phyloP scores from a whole-genome alignment of 2,329 filamentous ascomycete genomes.

The Fusarium pilosicola region DNA sequence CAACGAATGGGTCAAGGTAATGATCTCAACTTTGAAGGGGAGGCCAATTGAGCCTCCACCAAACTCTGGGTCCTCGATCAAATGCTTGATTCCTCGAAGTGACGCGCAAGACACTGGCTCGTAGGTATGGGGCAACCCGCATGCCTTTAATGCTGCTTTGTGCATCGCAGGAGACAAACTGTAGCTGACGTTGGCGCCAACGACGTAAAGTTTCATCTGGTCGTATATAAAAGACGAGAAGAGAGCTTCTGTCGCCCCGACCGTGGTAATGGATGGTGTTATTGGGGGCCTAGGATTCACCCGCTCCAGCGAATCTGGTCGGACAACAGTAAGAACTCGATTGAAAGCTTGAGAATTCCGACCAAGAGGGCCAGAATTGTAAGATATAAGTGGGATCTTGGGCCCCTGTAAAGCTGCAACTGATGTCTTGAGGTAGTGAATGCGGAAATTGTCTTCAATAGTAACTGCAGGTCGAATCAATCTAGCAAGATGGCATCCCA shows the following conservation, averaged over 20 bases:
- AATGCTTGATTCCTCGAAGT: conserved; percentile 69
- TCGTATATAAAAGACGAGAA: conserved; percentile 75
- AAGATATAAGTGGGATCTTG: conserved; percentile 67
- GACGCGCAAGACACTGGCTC: conserved; percentile 70
- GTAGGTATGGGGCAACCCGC: conserved; percentile 76
- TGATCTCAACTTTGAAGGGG: conserved; percentile 80
- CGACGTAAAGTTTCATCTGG: conserved; percentile 76
- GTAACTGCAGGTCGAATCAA: conserved; percentile 66
- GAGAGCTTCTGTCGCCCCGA: conserved; percentile 71
- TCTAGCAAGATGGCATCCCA: conserved; percentile 71
- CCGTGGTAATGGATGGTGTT: conserved; percentile 62
- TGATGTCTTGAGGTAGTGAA: conserved; percentile 64
- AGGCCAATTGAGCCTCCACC: conserved; percentile 77
- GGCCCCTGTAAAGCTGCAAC: conserved; percentile 55
- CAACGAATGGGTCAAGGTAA: conserved; percentile 73
- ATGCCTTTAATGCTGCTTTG: conserved; percentile 72
- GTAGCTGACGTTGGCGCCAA: conserved; percentile 77
- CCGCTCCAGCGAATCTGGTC: conserved; percentile 52
- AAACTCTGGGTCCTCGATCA: conserved; percentile 73
- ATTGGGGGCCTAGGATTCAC: conserved; percentile 39
- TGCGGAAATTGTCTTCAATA: conserved; percentile 71
- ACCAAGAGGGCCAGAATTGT: conserved; percentile 72
- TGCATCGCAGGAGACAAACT: conserved; percentile 84
- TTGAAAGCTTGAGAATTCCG: conserved; percentile 75
- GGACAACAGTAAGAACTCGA: conserved; percentile 68